Base-by-base conservation (phyloP, 2,329 filamentous ascomycete genomes). In the Talaromyces sp. region DNA sequence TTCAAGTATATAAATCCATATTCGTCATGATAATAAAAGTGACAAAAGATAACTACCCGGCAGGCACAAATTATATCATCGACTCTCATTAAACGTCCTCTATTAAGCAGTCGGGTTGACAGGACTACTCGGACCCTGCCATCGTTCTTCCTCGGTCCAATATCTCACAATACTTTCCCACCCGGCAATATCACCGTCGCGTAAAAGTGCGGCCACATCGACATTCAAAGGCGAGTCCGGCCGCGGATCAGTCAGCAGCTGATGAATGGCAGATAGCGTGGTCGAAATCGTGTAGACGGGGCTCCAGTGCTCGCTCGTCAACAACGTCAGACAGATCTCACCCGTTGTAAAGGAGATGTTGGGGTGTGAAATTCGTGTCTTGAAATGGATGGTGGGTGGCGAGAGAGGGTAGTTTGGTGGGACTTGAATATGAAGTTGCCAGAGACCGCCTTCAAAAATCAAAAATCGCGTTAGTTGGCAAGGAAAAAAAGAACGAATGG, bases 311-410 rank as follows among this genome's bases (percentile, higher is more conserved):
- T 80, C 77, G 0, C 78, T 80, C 62, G 84, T 86, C 56, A 99
- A 82, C 64, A 98, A 82, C 71, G 97, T 95, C 29, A 98, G 85
- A 75, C 95, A 99, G 71, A 99, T 95, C 77, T 97, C 93, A 67
- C 95, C 95, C 2, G 86, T 92, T 43, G 80, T 78, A 72, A 86
- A 86, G 63, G 83, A 79, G 52, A 89, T 86, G 76, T 97, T 97
- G 54, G 93, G 87, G 78, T 96, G 92, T 69, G 91, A 89, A 66
- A 96, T 86, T 64, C 86, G 86, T 38, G 92, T 99, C n/a, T 82
- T 78, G 79, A 99, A 99, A 61, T 78, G 81, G 66, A 99, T 88
- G 46, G 80, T 82, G 0, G 95, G 95, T 1, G 95, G 89, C 0
- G 84, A 77, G 60, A 89, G 82, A 3, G 95, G 95, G 77, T 99